Evolutionary conservation across 257 asterid genomes (phyloP), one percentile per base, ranked within the genome.

Genomic region (Nicotiana obtusifolia): DNA sequence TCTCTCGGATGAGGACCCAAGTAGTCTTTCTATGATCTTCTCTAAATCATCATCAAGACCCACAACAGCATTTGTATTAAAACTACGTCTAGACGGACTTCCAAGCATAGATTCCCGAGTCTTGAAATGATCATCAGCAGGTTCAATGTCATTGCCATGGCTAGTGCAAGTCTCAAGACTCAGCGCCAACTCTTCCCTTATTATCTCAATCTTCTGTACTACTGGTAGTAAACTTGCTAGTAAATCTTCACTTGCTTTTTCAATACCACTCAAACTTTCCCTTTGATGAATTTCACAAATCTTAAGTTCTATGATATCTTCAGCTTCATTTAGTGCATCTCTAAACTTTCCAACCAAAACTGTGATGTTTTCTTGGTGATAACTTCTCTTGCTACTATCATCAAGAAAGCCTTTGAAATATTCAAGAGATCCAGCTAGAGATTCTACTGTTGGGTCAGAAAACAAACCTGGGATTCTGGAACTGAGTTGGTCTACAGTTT

Each of bases 1-100:
- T 75, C 79, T 49, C 24, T 24, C 62, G 4, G 79, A 75, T 24
- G 79, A 75, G 15, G 20, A 75, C 9, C 79, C 37, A 75, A 75
- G 4, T 49, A 75, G 62, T 17, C 62, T 75, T 15, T 75, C 79
- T 24, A 75, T 15, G 7, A 75, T 54, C 62, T 49, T 75, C 24
- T 75, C 62, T 17, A 49, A 49, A 15, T 75, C 79, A 75, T 75
- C 79, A 49, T 47, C 79, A 75, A 75, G 79, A 75, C 79, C 79
- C 13, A 75, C 79, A 49, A 75, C 62, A 49, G 26, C 17, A 73
- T 44, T 73, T 14, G 61, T 17, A 1, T 2, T 75, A 22, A 24
- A 73, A 73, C 60, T 73, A 24, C 24, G 24, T 7, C 41, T 75
- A 75, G 41, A 75, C 52, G 79, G 62, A 75, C 41, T 75, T 14